Evolutionary conservation across 2,329 filamentous ascomycete genomes (phyloP).

Genomic region (Cercospora beticola): DNA sequence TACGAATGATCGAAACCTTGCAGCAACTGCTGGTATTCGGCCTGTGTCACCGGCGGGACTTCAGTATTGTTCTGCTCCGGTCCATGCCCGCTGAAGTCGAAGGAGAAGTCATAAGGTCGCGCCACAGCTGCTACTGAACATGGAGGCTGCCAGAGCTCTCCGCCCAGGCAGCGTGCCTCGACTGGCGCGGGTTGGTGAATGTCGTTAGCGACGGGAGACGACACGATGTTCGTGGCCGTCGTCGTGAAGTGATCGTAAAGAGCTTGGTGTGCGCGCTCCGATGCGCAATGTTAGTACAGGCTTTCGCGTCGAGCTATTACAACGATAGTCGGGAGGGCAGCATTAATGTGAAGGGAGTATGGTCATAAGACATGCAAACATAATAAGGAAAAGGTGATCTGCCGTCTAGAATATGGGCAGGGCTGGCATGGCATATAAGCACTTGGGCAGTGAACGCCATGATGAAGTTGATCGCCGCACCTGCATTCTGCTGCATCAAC

Average conservation of each 20-base stretch:
- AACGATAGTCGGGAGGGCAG: conserved; percentile 23
- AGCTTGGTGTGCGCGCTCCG: conserved; percentile 16
- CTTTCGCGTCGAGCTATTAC: conserved; percentile 21
- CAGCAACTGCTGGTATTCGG: conserved; percentile 33
- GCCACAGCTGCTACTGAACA: conserved; percentile 53
- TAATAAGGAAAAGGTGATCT: conserved; percentile 18
- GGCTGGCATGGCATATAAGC: conserved; percentile 27
- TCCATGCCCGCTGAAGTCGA: conserved; percentile 45
- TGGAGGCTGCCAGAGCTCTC: conserved; percentile 53
- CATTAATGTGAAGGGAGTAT: conserved; percentile 27
- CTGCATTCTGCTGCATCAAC: conserved; percentile 19
- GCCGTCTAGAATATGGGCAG: conserved; percentile 8
- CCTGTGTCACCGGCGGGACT: conserved; percentile 25
- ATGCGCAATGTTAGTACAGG: conserved; percentile 19
- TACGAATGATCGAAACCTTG: conserved; percentile 18
- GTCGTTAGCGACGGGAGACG: conserved; percentile 26
- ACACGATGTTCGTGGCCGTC: conserved; percentile 17
- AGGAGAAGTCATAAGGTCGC: conserved; percentile 48
- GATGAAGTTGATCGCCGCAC: conserved; percentile 29
- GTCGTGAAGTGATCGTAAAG: conserved; percentile 19
- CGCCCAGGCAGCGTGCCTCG: conserved; percentile 49
- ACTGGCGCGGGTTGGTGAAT: conserved; percentile 41
- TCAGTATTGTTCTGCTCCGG: conserved; percentile 39
- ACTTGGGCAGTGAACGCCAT: conserved; percentile 15
- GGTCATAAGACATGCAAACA: conserved; percentile 22